Percentiles rank a stretch among this genome's conserved stretches.
Evolutionary conservation across 306 rosid genomes (phyloP).

Genomic region (Adenanthera pavonina): DNA sequence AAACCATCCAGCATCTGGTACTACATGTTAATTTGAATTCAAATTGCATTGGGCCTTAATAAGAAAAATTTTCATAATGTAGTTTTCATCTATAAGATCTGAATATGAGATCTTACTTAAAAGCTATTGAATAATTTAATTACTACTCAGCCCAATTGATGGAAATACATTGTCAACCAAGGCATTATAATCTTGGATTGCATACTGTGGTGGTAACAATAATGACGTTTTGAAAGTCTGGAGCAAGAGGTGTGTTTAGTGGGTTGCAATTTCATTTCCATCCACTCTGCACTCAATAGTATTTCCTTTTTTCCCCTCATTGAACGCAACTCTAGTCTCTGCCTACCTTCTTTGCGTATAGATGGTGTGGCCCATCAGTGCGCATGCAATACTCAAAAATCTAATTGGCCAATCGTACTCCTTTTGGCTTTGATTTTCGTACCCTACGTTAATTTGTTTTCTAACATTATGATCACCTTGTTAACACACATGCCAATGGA

Average conservation of each 20-base stretch:
- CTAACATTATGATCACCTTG: neutral
- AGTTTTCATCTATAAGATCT: too few species aligned
- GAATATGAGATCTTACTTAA: too few species aligned
- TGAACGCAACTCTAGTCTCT: neutral
- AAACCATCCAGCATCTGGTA: too few species aligned
- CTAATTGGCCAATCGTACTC: neutral
- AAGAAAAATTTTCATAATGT: too few species aligned
- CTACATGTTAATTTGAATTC: too few species aligned
- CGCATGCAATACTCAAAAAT: conserved; percentile 57
- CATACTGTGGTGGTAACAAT: conserved; percentile 25
- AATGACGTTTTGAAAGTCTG: neutral
- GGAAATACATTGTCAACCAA: neutral
- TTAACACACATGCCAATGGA: neutral
- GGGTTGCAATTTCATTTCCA: conserved; percentile 41
- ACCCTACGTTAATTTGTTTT: neutral
- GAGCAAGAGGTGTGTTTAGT: conserved; percentile 34
- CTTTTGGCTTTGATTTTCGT: conserved; percentile 11
- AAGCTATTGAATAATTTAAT: too few species aligned
- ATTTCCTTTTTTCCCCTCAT: conserved; percentile 33
- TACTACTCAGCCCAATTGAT: too few species aligned
- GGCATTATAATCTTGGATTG: neutral
- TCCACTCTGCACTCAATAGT: too few species aligned
- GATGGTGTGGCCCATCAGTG: conserved; percentile 35
- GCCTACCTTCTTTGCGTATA: neutral
- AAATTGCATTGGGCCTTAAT: too few species aligned